Conservation (phyloP, 768 basidiomycete genomes). For the Gyrodon lividus region DNA sequence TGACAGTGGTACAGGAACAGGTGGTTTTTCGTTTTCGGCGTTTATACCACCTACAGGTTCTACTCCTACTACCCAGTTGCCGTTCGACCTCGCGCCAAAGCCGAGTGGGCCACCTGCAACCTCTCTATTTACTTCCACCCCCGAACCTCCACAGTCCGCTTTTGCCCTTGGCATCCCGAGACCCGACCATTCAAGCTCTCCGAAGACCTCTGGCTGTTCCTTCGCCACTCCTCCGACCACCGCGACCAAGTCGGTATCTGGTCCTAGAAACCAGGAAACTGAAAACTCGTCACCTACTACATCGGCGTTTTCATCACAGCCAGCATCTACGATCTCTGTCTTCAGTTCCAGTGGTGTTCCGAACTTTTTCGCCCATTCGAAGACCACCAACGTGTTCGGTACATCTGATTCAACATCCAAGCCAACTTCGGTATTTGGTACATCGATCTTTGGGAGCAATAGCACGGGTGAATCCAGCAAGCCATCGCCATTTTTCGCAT, state of each 20-base stretch:
- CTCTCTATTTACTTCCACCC: slow-evolving; percentile 12
- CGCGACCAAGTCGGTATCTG: slow-evolving; percentile 3
- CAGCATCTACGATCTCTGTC: slow-evolving; percentile 10
- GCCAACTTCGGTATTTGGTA: slow-evolving; percentile 25
- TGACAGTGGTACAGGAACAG: slow-evolving; percentile 18
- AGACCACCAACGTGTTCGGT: slow-evolving; percentile 16
- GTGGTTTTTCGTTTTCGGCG: slow-evolving; percentile 27
- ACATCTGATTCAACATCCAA: slow-evolving; percentile 20
- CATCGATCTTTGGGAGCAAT: slow-evolving; percentile 24
- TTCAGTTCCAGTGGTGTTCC: slow-evolving; percentile 17
- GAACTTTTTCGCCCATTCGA: slow-evolving; percentile 24
- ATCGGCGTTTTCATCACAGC: slow-evolving; percentile 7
- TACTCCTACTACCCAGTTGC: slow-evolving; percentile 1
- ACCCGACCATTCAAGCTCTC: slow-evolving; percentile 3
- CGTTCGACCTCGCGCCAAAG: slow-evolving; percentile 19
- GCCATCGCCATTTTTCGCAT: slow-evolving; percentile 9
- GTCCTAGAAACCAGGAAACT: slow-evolving; percentile 10
- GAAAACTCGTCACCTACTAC: slow-evolving; percentile 6
- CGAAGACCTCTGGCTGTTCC: slow-evolving; percentile 19
- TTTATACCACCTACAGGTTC: slow-evolving; percentile 21
- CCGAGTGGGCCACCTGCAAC: slow-evolving; percentile 11
- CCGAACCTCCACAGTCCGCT: slow-evolving; percentile 28
- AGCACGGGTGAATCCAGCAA: slow-evolving; percentile 15
- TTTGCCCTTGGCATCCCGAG: slow-evolving; percentile 25
- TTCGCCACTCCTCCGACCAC: slow-evolving; percentile 11